These are phyloP conservation scores for Erythrophleum ivorense DNA, from an alignment of 331 rosid species.

Conservation along the genomic window DNA sequence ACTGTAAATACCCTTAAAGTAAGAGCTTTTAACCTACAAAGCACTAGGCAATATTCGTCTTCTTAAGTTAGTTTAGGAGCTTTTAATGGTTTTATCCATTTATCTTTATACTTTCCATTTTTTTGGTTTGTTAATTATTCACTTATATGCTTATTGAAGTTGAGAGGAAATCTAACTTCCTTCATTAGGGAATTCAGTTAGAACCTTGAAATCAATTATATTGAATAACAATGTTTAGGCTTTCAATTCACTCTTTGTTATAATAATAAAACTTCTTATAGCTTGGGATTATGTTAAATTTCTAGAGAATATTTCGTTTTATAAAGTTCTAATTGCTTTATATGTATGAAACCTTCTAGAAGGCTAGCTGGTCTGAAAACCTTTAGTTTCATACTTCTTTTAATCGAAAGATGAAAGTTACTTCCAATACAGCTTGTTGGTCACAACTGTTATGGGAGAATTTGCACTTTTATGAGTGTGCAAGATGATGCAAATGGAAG, in stretches of 20 bases:
- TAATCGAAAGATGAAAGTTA: neutral
- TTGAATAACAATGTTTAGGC: no score
- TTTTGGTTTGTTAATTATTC: neutral
- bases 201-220: no score
- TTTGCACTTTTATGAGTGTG: constrained; percentile 92
- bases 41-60: constrained; percentile 12
- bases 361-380: neutral
- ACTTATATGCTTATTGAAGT: neutral
- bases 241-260: no score
- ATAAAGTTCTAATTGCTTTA: no score
- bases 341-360: no score
- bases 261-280: no score
- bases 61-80: neutral
- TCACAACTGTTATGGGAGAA: constrained; percentile 97
- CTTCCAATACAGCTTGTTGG: constrained; percentile 73
- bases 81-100: neutral
- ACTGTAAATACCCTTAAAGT: constrained; percentile 77
- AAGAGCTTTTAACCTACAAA: constrained; percentile 36
- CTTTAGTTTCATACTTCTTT: neutral
- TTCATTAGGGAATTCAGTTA: no score
- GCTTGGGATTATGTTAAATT: no score
- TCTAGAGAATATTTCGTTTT: no score
- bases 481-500: constrained; percentile 63
- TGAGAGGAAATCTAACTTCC: neutral
- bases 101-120: constrained; percentile 1